Percentiles rank a stretch among this genome's conserved stretches.
phyloP scores from a whole-genome alignment of 306 rosid species.

The Leucaena leucocephala region DNA sequence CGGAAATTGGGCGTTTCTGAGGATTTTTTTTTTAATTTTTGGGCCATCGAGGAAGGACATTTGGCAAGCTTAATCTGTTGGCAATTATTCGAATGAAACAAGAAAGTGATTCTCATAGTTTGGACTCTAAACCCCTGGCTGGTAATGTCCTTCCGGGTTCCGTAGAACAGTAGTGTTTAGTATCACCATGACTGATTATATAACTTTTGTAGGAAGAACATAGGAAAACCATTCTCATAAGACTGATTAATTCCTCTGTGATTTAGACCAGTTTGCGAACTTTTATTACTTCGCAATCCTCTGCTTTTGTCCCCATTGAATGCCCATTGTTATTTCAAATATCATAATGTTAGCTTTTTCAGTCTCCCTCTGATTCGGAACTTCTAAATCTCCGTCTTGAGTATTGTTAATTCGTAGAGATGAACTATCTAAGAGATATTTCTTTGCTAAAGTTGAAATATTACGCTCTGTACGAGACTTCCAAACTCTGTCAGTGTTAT shows the following conservation, averaged over 20 bases:
- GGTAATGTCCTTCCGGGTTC: neutral
- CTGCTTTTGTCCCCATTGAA: neutral
- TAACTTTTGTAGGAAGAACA: too few species aligned
- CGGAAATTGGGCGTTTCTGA: too few species aligned
- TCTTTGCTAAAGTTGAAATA: slow-evolving; percentile 38
- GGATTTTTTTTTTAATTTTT: too few species aligned
- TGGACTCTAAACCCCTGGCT: neutral
- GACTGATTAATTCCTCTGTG: too few species aligned
- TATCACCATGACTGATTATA: neutral
- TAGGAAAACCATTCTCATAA: too few species aligned
- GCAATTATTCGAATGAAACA: too few species aligned
- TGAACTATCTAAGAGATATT: slow-evolving; percentile 33
- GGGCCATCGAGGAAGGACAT: neutral
- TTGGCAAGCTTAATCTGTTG: neutral
- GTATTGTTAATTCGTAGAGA: neutral
- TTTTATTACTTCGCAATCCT: neutral
- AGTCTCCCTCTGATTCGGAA: neutral
- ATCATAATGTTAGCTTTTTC: neutral
- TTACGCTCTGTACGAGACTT: neutral
- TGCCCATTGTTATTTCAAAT: neutral
- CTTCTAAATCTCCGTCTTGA: neutral
- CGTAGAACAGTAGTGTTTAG: neutral
- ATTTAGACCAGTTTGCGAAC: neutral
- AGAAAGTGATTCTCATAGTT: neutral
- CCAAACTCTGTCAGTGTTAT: neutral